Evolutionary conservation across 139 green algal species (phyloP).

Genomic region (Micromonas commoda): DNA sequence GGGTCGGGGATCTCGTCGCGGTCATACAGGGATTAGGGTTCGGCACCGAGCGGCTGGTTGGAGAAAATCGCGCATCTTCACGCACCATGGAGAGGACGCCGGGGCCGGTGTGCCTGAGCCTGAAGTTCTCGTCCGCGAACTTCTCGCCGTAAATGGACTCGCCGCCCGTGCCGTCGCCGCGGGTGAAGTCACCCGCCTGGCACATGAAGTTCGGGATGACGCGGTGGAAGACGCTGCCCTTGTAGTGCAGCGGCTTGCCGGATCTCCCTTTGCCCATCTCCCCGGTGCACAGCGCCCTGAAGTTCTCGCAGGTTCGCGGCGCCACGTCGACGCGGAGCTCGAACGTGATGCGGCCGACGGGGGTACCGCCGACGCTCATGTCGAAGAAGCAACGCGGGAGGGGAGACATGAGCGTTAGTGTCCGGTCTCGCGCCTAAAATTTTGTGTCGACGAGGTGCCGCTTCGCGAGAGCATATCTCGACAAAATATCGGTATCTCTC

Average conservation of each 20-base stretch:
- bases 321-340: slow-evolving; percentile 46
- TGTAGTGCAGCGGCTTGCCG: slow-evolving; percentile 34
- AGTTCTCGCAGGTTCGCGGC: slow-evolving; percentile 54
- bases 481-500: too few species aligned
- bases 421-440: too few species aligned
- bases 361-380: slow-evolving; percentile 40
- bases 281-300: slow-evolving; percentile 49
- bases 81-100: slow-evolving; percentile 46
- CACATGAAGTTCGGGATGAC: slow-evolving; percentile 40
- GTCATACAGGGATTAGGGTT: too few species aligned
- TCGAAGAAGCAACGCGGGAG: slow-evolving; percentile 46
- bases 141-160: slow-evolving; percentile 43
- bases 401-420: slow-evolving; percentile 12
- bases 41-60: too few species aligned
- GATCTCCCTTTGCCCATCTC: slow-evolving; percentile 29
- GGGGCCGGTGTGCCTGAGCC: slow-evolving; percentile 22
- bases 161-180: slow-evolving; percentile 46
- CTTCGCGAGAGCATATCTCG: too few species aligned
- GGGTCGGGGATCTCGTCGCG: too few species aligned
- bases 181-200: slow-evolving; percentile 50
- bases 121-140: slow-evolving; percentile 45
- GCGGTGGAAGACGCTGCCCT: slow-evolving; percentile 30
- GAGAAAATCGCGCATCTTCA: too few species aligned
- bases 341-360: slow-evolving; percentile 43
- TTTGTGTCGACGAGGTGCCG: too few species aligned